phyloP scores from a whole-genome alignment of 2,329 filamentous ascomycete genomes.

The Beauveria australis region DNA sequence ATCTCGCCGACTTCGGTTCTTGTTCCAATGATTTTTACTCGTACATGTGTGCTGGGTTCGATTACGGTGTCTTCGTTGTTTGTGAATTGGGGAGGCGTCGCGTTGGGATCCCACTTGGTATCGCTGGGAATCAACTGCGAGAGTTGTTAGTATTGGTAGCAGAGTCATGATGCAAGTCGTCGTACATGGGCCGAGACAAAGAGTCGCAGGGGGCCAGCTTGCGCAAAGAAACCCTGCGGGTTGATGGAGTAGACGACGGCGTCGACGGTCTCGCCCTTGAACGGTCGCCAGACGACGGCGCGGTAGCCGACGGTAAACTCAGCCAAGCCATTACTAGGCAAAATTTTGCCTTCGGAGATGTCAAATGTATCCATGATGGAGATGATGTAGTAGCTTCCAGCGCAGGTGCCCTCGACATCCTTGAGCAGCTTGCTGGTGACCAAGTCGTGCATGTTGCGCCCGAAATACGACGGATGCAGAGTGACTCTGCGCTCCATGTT shows the following conservation, averaged over 20 bases:
- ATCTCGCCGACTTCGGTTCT: slow-evolving; percentile 90
- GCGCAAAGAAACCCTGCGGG: slow-evolving; percentile 81
- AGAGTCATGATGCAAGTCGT: not conserved
- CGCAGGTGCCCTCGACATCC: slow-evolving; percentile 92
- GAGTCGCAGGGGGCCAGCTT: slow-evolving; percentile 67
- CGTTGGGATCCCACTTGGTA: slow-evolving; percentile 91
- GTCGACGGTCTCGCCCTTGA: slow-evolving; percentile 97
- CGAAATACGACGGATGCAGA: slow-evolving; percentile 95
- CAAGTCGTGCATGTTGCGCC: slow-evolving; percentile 83
- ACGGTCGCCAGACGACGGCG: slow-evolving; percentile 94
- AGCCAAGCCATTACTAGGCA: slow-evolving; percentile 83
- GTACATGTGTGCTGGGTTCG: slow-evolving; percentile 86
- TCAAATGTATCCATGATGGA: slow-evolving; percentile 96
- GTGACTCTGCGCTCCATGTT: slow-evolving; percentile 92
- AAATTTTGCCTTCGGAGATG: slow-evolving; percentile 85
- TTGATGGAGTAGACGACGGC: slow-evolving; percentile 89
- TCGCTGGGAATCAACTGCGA: slow-evolving; percentile 78
- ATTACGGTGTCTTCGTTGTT: slow-evolving; percentile 92
- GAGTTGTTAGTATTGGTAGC: not conserved
- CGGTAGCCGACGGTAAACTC: slow-evolving; percentile 94
- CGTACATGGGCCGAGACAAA: slow-evolving; percentile 79
- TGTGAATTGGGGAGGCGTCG: slow-evolving; percentile 92
- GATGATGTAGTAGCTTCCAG: slow-evolving; percentile 94
- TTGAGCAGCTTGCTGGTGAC: slow-evolving; percentile 83
- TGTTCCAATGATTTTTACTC: slow-evolving; percentile 89